Percentiles rank a stretch among this genome's conserved stretches.
phyloP scores from a whole-genome alignment of 2,329 filamentous ascomycete species.

The Microcyclospora tardicrescens region DNA sequence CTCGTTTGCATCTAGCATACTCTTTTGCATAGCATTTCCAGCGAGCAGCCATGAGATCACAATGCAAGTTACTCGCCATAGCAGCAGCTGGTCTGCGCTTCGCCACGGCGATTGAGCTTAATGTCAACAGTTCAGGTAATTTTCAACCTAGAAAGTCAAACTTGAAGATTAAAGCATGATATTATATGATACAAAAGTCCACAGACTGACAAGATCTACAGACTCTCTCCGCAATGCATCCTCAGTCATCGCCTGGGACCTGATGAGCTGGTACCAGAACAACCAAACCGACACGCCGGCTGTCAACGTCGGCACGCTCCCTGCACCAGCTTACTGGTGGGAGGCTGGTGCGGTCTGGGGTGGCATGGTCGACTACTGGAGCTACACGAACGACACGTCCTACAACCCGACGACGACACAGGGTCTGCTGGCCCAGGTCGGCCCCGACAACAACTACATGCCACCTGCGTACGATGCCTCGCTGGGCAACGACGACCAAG shows the following conservation, averaged over 20 bases:
- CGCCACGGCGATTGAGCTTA: conserved; percentile 9
- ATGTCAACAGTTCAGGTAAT: conserved; percentile 5
- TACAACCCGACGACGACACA: conserved; percentile 30
- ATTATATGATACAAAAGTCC: conserved; percentile 1
- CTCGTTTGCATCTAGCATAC: too few species aligned
- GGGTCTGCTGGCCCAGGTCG: conserved; percentile 30
- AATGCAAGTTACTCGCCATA: too few species aligned
- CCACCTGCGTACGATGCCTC: conserved; percentile 23
- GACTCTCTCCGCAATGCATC: conserved; percentile 23
- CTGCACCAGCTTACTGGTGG: conserved; percentile 36
- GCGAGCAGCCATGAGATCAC: too few species aligned
- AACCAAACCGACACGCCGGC: conserved; percentile 19
- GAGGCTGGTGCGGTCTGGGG: conserved; percentile 29
- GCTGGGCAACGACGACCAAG: conserved; percentile 45
- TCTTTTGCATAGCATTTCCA: too few species aligned
- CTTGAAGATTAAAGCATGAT: not conserved
- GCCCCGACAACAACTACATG: conserved; percentile 31
- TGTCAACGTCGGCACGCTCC: conserved; percentile 26
- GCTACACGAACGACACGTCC: conserved; percentile 32
- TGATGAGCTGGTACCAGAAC: conserved; percentile 24
- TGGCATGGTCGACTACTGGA: conserved; percentile 30
- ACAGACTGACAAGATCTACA: not conserved
- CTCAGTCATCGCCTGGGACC: conserved; percentile 18
- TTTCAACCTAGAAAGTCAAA: too few species aligned
- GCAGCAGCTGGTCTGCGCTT: not conserved